A percentile compares a stretch with the other conserved stretches of the same genome.
Conservation (phyloP, 2,329 filamentous ascomycete species). For the Diaporthe capsici region DNA sequence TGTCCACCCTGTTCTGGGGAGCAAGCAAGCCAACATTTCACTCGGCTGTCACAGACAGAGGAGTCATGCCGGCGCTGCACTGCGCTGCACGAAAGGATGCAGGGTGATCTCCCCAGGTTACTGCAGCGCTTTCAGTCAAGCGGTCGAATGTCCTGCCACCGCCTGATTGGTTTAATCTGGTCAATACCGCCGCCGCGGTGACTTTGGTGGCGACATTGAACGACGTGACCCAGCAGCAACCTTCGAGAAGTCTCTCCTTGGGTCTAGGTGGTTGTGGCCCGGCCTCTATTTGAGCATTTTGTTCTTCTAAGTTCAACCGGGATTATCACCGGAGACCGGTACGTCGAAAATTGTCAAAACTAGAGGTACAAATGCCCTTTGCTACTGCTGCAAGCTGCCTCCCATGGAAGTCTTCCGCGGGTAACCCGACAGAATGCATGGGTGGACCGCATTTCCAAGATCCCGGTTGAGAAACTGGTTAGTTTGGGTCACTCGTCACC, state of each 20-base stretch:
- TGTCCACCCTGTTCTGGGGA: background rate
- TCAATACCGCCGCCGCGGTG: background rate
- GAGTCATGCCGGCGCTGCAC: background rate
- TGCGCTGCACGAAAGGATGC: background rate
- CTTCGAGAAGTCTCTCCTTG: background rate
- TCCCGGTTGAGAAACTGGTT: background rate
- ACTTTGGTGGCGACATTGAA: background rate
- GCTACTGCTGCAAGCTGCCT: slow-evolving; percentile 10
- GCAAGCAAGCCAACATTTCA: background rate
- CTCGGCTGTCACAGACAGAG: background rate
- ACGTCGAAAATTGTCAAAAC: no score
- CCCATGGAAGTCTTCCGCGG: background rate
- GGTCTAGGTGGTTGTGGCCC: background rate
- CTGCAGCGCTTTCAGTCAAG: background rate
- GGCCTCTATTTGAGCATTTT: background rate
- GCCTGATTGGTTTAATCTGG: background rate
- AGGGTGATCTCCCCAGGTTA: background rate
- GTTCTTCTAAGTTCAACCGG: background rate
- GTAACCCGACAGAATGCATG: background rate
- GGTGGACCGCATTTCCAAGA: background rate
- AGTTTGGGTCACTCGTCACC: background rate
- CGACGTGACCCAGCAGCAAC: background rate
- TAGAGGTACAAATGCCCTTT: background rate
- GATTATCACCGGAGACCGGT: background rate
- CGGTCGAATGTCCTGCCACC: slow-evolving; percentile 2